phyloP scores from a whole-genome alignment of 192 early-diverging fungal species.

The Podochytrium sp. region DNA sequence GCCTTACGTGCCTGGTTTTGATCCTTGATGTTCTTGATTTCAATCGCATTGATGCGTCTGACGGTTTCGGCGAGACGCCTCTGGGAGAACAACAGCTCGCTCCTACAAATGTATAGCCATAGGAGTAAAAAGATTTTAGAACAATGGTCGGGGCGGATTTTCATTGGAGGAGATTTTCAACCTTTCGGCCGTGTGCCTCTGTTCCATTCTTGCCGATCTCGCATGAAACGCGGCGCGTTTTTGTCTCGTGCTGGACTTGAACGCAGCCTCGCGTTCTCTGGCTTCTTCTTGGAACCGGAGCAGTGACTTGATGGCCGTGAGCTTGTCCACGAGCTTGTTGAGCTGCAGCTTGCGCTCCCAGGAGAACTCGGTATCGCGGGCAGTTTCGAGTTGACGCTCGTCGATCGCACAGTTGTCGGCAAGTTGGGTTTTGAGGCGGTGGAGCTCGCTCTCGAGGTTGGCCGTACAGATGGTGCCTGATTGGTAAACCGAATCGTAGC shows the following conservation, averaged over 20 bases:
- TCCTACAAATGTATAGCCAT: background rate
- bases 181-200: conserved; percentile 29
- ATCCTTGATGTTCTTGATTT: conserved; percentile 21
- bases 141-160: background rate
- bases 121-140: background rate
- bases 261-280: conserved; percentile 7
- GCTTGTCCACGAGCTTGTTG: conserved; percentile 24
- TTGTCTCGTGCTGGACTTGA: conserved; percentile 25
- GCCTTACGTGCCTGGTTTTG: conserved; percentile 4
- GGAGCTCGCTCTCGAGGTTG: conserved; percentile 5
- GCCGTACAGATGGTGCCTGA: conserved; percentile 12
- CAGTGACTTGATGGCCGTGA: conserved; percentile 21
- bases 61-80: conserved; percentile 14
- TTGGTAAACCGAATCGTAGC: background rate
- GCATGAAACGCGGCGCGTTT: conserved; percentile 29
- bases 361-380: background rate
- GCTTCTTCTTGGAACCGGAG: conserved; percentile 28
- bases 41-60: conserved; percentile 9
- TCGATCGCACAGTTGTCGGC: conserved; percentile 5
- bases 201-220: conserved; percentile 14
- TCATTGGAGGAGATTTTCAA: background rate
- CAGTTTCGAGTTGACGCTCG: background rate
- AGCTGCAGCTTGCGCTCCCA: conserved; percentile 24
- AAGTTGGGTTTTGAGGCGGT: conserved; percentile 19
- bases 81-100: conserved; percentile 26